Evolutionary conservation across 2,329 filamentous ascomycete genomes (phyloP), one percentile per base, ranked within the genome.

Genomic region (Alternaria metachromatica): DNA sequence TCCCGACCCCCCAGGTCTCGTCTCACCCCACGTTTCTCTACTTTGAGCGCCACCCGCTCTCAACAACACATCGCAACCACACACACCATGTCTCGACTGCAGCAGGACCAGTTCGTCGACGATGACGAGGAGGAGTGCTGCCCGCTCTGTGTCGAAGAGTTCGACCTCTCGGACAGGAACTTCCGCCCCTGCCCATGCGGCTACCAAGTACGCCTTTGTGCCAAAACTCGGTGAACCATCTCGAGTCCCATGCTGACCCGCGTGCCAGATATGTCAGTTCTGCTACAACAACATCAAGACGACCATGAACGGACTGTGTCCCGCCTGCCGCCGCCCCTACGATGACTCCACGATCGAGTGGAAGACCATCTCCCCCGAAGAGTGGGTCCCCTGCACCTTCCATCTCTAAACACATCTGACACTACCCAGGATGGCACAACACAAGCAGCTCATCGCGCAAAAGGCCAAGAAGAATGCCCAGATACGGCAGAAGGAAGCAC

Each of bases 281-380:
- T 99, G 96, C 84, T 99, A 95, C 85, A 97, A 99, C 83, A 99
- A 98, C 80, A 96, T 99, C 80, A 97, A 96, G 83, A 97, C 92
- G 74, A 97, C 97, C 75, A 94, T 97, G 87, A 98, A 97, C 78
- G 94, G 95, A 37, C 87, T 97, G 62, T 99, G 96, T 81, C 96
- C 96, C n/a, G 97, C 97, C 71, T 99, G 96, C 80, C 89, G 96
- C 82, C 88, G 96, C 79, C 91, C 93, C 6, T 99, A 99, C 80
- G 94, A 97, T 80, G 96, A 99, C 72, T 95, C 95, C 80, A 96
- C 94, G 28, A 98, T 99, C 79, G 89, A 97, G 81, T 99, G 94
- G 88, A 97, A 97, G 82, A 91, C 96, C 60, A 93, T 97, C 63
- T 97, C 95, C 59, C 89, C 89, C 64, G 96, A 99, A 87, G 96